phyloP scores from a whole-genome alignment of 1,284 basidiomycete genomes.

The Ganoderma leucocontextum region DNA sequence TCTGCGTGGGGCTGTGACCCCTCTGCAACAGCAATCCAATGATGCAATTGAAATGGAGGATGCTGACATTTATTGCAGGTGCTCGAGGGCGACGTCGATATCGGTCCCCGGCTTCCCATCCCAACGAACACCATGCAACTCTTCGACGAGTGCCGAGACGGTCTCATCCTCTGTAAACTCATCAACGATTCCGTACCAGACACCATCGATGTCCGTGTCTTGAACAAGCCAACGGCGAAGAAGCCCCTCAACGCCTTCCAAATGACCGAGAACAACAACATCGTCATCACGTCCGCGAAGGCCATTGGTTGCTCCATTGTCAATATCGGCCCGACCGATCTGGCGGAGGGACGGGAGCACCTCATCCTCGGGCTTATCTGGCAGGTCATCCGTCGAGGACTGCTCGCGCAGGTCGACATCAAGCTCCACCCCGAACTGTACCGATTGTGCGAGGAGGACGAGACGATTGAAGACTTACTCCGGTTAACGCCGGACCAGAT shows the following conservation, averaged over 20 bases:
- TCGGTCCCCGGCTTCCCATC: slow-evolving; percentile 88
- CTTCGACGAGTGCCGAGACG: slow-evolving; percentile 97
- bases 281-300: slow-evolving; percentile 96
- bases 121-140: slow-evolving; percentile 99
- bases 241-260: slow-evolving; percentile 95
- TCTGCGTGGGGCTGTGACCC: background rate
- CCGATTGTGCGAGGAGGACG: slow-evolving; percentile 93
- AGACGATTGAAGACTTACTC: slow-evolving; percentile 96
- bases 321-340: slow-evolving; percentile 95
- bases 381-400: slow-evolving; percentile 96
- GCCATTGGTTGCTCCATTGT: slow-evolving; percentile 98
- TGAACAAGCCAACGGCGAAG: slow-evolving; percentile 84
- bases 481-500: slow-evolving; percentile 97
- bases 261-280: slow-evolving; percentile 99
- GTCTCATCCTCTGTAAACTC: slow-evolving; percentile 96
- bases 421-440: slow-evolving; percentile 98
- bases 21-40: background rate
- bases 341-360: slow-evolving; percentile 95
- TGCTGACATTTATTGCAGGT: slow-evolving; percentile 58
- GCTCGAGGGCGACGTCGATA: slow-evolving; percentile 89
- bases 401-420: slow-evolving; percentile 96
- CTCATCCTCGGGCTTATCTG: slow-evolving; percentile 98
- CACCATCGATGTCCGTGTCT: slow-evolving; percentile 97
- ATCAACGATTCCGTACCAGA: slow-evolving; percentile 99
- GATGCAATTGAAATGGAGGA: background rate